A percentile compares a stretch with the other conserved stretches of the same genome.
phyloP scores from a whole-genome alignment of 345 rosid genomes.

The Eucalyptus pumila region DNA sequence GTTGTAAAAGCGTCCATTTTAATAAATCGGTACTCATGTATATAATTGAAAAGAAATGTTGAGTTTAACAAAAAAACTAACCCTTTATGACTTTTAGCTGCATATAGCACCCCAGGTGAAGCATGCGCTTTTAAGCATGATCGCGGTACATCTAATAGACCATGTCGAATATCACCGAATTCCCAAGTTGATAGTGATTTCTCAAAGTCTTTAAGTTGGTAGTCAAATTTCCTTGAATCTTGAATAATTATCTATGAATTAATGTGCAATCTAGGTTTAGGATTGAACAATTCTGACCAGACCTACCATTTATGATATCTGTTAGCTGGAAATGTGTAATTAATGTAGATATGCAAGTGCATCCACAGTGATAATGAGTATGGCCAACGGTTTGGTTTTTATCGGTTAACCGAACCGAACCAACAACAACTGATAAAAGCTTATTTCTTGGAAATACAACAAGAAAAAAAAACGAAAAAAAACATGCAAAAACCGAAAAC shows the following conservation, averaged over 20 bases:
- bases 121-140: background rate
- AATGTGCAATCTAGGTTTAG: background rate
- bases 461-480: too few species aligned
- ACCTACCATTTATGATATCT: background rate
- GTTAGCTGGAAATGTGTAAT: background rate
- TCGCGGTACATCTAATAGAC: background rate
- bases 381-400: background rate
- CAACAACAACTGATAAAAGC: too few species aligned
- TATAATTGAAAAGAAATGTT: too few species aligned
- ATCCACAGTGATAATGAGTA: background rate
- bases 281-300: background rate
- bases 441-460: too few species aligned
- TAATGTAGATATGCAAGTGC: background rate
- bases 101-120: background rate
- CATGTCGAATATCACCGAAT: background rate
- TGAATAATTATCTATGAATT: background rate
- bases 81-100: background rate
- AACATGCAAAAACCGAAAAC: too few species aligned
- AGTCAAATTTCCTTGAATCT: background rate
- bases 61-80: background rate
- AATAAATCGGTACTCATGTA: too few species aligned
- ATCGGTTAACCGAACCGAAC: too few species aligned
- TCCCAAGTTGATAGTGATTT: background rate
- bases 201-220: background rate
- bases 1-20: too few species aligned